Percentiles rank a stretch among this genome's conserved stretches.
phyloP scores from a whole-genome alignment of 2,329 filamentous ascomycete species.

The Fusarium acutatum region DNA sequence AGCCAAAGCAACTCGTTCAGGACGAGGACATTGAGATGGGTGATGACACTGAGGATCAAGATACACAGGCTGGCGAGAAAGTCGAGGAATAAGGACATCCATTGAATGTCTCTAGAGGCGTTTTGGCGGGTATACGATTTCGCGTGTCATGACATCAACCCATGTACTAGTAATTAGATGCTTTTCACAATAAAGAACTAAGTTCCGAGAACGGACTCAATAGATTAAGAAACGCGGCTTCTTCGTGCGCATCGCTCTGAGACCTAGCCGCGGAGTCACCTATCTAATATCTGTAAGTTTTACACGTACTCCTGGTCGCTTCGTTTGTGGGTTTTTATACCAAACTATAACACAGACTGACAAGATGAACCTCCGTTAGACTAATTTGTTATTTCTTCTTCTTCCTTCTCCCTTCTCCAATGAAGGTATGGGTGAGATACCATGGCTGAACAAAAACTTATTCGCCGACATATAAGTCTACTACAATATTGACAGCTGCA shows the following conservation, averaged over 20 bases:
- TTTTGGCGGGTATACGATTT: constrained; percentile 37
- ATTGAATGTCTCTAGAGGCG: constrained; percentile 29
- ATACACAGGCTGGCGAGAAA: constrained; percentile 47
- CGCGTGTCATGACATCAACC: constrained; percentile 13
- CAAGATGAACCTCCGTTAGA: constrained; percentile 1
- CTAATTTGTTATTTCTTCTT: neutral
- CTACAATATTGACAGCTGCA: constrained; percentile 91
- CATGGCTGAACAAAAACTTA: constrained; percentile 28
- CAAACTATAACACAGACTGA: constrained; percentile 9
- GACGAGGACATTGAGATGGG: constrained; percentile 62
- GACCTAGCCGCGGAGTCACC: constrained; percentile 35
- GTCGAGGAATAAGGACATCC: constrained; percentile 43
- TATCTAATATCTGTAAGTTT: constrained; percentile 36
- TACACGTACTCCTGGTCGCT: constrained; percentile 22
- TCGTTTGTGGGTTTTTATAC: neutral
- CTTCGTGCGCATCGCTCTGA: constrained; percentile 13
- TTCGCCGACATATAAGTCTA: constrained; percentile 78
- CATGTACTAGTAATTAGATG: constrained; percentile 20
- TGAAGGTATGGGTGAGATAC: neutral
- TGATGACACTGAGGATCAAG: constrained; percentile 55
- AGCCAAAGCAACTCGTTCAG: constrained; percentile 47
- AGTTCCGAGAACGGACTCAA: constrained; percentile 17
- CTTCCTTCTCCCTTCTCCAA: neutral
- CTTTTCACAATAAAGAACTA: constrained; percentile 16
- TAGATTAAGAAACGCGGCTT: constrained; percentile 6